Base-by-base conservation (phyloP, 768 basidiomycete species). In the Leucocoprinus leucothites region DNA sequence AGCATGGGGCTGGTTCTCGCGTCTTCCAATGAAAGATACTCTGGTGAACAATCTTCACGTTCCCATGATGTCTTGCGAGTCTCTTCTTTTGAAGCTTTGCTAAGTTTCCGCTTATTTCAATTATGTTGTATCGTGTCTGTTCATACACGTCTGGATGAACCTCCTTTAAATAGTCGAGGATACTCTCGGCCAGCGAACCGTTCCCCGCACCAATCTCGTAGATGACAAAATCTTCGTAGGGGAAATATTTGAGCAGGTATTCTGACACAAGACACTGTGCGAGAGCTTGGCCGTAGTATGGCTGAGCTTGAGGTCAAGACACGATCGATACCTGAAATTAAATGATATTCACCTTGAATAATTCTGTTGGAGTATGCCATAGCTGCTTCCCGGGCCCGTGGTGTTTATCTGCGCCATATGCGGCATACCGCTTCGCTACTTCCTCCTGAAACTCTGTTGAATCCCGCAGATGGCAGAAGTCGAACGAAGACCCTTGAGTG, bases 141-240 rank as follows among this genome's bases (percentile, higher is more conserved):
- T 93, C 91, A 67, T 94, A 98, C 3, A 98, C 93, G 36, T 94
- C 93, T 0, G 94, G 94, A 64, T 95, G 85, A 40, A 84, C 74
- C 45, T 82, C 78, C 19, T 78, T 82, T 26, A 99, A 70, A 63
- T 84, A 91, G 67, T 91, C 80, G 54, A 99, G 85, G 50, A 97
- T 85, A 67, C 98, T 88, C 69, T 82, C 72, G 26, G 96, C 95
- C 54, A 99, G 79, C 1, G 96, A 96, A 11, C 97, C 97, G 64
- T 99, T 99, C 40, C 97, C 97, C 1, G 94, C 97, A 34, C 97
- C 97, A 62, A 99, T 89, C 70, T 99, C 97, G 75, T 98, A 98
- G 50, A 99, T 86, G 59, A 91, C 82, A 60, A 98, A 86, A 68
- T 97, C 94, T 71, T 97, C 89, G 66, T 98, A 96, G 0, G 96